Conservation (phyloP, 345 rosid species). For the Aegle marmelos region DNA sequence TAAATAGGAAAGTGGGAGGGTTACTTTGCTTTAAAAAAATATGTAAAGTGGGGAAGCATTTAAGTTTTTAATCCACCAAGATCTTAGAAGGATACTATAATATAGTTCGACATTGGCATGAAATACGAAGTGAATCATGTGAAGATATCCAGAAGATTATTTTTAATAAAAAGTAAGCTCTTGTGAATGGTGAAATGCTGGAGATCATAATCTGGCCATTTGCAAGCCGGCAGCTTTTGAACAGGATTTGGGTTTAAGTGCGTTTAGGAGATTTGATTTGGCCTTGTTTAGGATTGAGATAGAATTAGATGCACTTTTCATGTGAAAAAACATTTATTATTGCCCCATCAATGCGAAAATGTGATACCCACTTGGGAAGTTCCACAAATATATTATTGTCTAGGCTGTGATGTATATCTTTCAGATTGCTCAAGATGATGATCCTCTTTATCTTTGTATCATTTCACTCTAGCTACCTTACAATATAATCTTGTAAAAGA, state of each 20-base stretch:
- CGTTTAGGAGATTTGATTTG: neutral
- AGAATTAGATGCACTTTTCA: neutral
- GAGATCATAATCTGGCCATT: constrained; percentile 10
- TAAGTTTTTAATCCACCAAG: constrained; percentile 2
- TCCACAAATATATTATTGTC: neutral
- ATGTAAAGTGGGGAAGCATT: neutral
- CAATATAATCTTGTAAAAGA: too few relatives aligned
- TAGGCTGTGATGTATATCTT: neutral
- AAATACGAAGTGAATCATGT: constrained; percentile 1
- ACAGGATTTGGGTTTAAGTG: neutral
- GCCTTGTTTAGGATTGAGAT: neutral
- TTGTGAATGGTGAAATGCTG: constrained; percentile 15
- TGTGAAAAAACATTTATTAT: neutral
- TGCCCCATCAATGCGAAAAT: neutral
- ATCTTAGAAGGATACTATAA: neutral
- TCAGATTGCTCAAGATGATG: neutral
- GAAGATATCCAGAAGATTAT: constrained; percentile 15
- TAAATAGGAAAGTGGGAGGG: neutral
- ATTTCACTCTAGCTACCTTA: neutral
- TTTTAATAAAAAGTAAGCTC: constrained; percentile 2
- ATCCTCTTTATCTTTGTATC: neutral
- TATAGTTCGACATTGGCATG: neutral
- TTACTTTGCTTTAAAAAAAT: neutral
- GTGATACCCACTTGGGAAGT: neutral
- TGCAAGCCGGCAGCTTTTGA: neutral